These are phyloP conservation scores for Phytophthora palmivora DNA, from an alignment of 352 stramenopile species.

Conservation along the genomic window DNA sequence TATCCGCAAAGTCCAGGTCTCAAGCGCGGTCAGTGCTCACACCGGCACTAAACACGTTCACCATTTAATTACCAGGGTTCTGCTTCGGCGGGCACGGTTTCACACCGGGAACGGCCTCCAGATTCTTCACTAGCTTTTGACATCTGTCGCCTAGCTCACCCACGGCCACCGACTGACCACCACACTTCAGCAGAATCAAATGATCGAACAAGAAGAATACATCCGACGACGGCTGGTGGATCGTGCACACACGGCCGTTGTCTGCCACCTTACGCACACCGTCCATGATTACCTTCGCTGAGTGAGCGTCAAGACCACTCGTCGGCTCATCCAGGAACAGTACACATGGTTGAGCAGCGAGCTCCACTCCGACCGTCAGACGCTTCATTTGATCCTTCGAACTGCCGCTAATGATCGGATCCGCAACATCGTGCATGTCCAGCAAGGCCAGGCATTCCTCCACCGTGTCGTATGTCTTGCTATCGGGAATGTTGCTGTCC, in stretches of 20 bases:
- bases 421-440: constrained; percentile 40
- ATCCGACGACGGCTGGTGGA: constrained; percentile 8
- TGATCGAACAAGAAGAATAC: constrained; percentile 84
- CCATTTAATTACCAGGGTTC: constrained; percentile 29
- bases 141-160: constrained; percentile 67
- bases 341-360: constrained; percentile 76
- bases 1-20: constrained; percentile 34
- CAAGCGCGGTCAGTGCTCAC: constrained; percentile 78
- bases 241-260: constrained; percentile 34
- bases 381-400: constrained; percentile 53
- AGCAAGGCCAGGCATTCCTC: constrained; percentile 40
- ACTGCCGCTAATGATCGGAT: constrained; percentile 44
- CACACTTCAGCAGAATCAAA: constrained; percentile 64
- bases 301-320: constrained; percentile 80
- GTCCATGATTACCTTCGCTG: constrained; percentile 78
- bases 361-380: constrained; percentile 85
- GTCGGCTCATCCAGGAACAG: constrained; percentile 81
- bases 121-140: constrained; percentile 28
- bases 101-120: constrained; percentile 37
- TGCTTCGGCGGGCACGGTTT: constrained; percentile 39
- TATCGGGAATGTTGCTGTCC: constrained; percentile 25
- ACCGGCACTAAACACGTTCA: constrained; percentile 5
- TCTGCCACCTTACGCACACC: constrained; percentile 78
- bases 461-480: constrained; percentile 39
- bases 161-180: constrained; percentile 67